phyloP scores from a whole-genome alignment of 345 rosid species.

The Lenwebbia sp. region DNA sequence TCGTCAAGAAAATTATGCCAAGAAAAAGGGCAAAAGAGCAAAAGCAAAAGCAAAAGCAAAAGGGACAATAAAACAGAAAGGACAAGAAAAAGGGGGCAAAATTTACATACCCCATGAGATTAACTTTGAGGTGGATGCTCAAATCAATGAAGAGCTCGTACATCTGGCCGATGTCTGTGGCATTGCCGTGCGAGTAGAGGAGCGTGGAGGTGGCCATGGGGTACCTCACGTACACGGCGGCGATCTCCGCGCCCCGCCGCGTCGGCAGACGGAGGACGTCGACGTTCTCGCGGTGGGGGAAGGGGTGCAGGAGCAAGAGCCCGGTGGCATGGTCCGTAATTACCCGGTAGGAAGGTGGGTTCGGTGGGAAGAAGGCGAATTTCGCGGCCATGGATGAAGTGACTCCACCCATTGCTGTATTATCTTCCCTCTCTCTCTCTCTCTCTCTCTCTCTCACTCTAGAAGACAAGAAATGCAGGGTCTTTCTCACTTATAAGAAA shows the following conservation, averaged over 20 bases:
- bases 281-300: slow-evolving; percentile 84
- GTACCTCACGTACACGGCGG: slow-evolving; percentile 65
- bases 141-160: slow-evolving; percentile 93
- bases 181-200: slow-evolving; percentile 90
- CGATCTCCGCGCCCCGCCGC: slow-evolving; percentile 73
- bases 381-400: slow-evolving; percentile 98
- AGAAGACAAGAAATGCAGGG: background rate
- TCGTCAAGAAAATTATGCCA: background rate
- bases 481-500: background rate
- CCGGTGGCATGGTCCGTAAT: slow-evolving; percentile 45
- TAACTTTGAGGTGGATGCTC: slow-evolving; percentile 85
- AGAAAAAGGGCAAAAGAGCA: background rate
- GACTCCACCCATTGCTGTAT: slow-evolving; percentile 72
- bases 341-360: slow-evolving; percentile 81
- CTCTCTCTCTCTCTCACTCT: background rate
- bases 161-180: slow-evolving; percentile 97
- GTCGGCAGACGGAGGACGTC: slow-evolving; percentile 66
- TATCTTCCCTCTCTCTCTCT: background rate
- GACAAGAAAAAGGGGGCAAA: background rate
- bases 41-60: background rate
- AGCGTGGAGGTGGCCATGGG: slow-evolving; percentile 89
- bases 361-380: slow-evolving; percentile 90
- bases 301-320: slow-evolving; percentile 53
- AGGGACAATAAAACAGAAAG: background rate
- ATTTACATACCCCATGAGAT: slow-evolving; percentile 68